Conservation (phyloP, 2,329 filamentous ascomycete species). For the Clarireedia hainanense region DNA sequence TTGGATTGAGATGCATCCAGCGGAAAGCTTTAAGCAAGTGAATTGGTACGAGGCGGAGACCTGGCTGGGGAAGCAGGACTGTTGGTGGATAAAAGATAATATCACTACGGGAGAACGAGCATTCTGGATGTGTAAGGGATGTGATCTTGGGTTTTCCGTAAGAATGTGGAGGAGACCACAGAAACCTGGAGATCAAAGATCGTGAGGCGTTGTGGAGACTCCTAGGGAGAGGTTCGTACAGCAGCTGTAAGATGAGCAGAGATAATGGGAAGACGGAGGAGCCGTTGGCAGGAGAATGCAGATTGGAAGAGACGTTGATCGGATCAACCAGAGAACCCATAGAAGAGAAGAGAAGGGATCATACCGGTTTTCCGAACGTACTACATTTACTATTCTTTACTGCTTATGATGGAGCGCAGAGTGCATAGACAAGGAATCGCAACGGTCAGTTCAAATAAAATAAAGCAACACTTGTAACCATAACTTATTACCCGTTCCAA, state of each 20-base stretch:
- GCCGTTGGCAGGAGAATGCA: not conserved
- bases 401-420: too few species aligned
- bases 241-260: not conserved
- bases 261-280: not conserved
- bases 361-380: too few species aligned
- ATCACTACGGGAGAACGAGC: not conserved
- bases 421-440: too few species aligned
- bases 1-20: slow-evolving; percentile 1
- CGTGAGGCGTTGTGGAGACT: not conserved
- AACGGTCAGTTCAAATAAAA: too few species aligned
- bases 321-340: not conserved
- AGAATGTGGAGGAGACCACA: not conserved
- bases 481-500: too few species aligned
- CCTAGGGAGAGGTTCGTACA: not conserved
- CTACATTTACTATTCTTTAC: too few species aligned
- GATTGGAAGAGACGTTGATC: not conserved
- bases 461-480: too few species aligned
- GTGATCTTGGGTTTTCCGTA: not conserved
- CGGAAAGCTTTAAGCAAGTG: not conserved
- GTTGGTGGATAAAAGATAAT: not conserved
- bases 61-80: not conserved
- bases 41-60: not conserved
- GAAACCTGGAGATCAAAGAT: not conserved
- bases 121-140: not conserved
- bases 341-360: too few species aligned